Evolutionary conservation across 2,329 filamentous ascomycete species (phyloP).

Genomic region (Arthrobotrys iridis): DNA sequence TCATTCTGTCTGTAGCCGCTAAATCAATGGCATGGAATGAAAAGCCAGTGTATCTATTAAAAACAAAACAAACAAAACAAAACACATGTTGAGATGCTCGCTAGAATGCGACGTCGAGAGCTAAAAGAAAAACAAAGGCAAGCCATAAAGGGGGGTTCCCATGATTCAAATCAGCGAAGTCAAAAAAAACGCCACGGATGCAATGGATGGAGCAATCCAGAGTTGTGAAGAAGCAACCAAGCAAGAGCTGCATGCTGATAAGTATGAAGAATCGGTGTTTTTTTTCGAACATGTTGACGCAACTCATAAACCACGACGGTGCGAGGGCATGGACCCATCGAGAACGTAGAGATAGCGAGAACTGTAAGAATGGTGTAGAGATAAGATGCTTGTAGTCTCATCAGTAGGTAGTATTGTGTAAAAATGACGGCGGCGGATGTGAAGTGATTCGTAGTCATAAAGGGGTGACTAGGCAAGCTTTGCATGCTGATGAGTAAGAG

Average conservation of each 20-base stretch:
- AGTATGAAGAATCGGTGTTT: not conserved
- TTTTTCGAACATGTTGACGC: not conserved
- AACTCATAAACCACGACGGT: not conserved
- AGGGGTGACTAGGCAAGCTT: not conserved
- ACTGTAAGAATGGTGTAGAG: not conserved
- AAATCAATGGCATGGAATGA: slow-evolving; percentile 10
- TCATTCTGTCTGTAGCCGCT: slow-evolving; percentile 27
- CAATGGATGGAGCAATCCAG: not conserved
- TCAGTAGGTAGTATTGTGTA: too few species aligned
- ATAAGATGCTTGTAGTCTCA: not conserved
- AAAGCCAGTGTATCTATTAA: slow-evolving; percentile 3
- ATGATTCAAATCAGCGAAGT: slow-evolving; percentile 7
- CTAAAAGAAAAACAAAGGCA: slow-evolving; percentile 3
- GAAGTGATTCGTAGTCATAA: not conserved
- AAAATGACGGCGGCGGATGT: not conserved
- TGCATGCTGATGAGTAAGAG: not conserved
- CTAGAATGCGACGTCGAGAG: slow-evolving; percentile 11
- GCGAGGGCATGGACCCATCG: not conserved
- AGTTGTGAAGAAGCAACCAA: not conserved
- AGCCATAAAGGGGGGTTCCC: slow-evolving; percentile 10
- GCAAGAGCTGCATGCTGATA: not conserved
- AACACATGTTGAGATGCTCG: slow-evolving; percentile 7
- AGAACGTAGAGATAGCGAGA: not conserved
- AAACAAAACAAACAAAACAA: too few species aligned
- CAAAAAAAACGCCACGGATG: slow-evolving; percentile 5